Evolutionary conservation across 805 yeast genomes (phyloP).

Genomic region (Ogataea parapolymorpha): DNA sequence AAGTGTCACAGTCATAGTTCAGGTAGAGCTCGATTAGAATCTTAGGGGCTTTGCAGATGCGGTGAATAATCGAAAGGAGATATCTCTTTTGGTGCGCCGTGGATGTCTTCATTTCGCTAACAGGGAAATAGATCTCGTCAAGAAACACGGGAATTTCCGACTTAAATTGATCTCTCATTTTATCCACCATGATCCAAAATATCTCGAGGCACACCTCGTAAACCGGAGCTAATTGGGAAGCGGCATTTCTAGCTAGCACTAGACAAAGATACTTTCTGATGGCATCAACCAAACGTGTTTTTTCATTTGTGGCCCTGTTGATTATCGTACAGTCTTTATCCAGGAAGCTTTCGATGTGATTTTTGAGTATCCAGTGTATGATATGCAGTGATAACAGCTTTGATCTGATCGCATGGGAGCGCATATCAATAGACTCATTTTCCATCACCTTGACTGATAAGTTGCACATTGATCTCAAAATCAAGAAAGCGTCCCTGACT

Average conservation of each 20-base stretch:
- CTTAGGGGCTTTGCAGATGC: constrained; percentile 84
- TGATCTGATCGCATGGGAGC: constrained; percentile 89
- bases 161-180: constrained; percentile 83
- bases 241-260: constrained; percentile 85
- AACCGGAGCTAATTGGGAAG: constrained; percentile 86
- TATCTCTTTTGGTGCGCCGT: constrained; percentile 92
- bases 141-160: constrained; percentile 91
- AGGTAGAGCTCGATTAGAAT: constrained; percentile 88
- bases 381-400: constrained; percentile 85
- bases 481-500: constrained; percentile 86
- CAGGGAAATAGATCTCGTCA: constrained; percentile 91
- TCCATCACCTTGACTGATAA: constrained; percentile 84
- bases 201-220: constrained; percentile 90
- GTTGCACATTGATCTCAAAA: constrained; percentile 93
- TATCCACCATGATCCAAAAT: constrained; percentile 83
- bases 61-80: constrained; percentile 72
- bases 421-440: constrained; percentile 71
- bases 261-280: constrained; percentile 81
- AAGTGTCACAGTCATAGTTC: constrained; percentile 90
- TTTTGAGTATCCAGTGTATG: constrained; percentile 78
- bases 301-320: constrained; percentile 47
- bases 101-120: constrained; percentile 86
- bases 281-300: constrained; percentile 68
- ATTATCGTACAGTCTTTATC: constrained; percentile 54
- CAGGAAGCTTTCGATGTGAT: constrained; percentile 78